phyloP scores from a whole-genome alignment of 2,329 filamentous ascomycete species.

The Raffaelea arxii region DNA sequence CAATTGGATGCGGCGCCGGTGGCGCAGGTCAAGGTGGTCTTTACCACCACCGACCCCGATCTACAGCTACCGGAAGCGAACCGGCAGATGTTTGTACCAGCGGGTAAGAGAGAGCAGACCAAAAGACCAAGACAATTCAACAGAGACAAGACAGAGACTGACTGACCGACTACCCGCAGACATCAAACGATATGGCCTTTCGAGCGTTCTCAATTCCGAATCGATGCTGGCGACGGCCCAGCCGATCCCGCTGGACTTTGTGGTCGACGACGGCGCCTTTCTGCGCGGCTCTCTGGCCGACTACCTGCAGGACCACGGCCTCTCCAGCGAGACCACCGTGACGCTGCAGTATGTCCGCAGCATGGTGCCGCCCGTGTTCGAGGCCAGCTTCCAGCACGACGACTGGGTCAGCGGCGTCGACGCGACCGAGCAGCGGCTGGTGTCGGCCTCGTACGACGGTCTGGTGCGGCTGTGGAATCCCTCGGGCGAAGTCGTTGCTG shows the following conservation, averaged over 20 bases:
- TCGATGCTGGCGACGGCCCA: conserved; percentile 58
- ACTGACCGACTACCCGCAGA: conserved; percentile 28
- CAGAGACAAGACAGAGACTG: too few species aligned
- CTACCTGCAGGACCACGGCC: conserved; percentile 75
- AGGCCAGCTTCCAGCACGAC: conserved; percentile 91
- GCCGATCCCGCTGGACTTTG: conserved; percentile 81
- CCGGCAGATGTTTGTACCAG: conserved; percentile 52
- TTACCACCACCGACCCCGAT: conserved; percentile 53
- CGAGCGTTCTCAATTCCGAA: conserved; percentile 61
- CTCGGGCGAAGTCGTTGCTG: conserved; percentile 75
- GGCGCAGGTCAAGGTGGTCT: conserved; percentile 56
- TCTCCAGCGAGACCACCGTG: conserved; percentile 80
- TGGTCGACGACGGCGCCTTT: conserved; percentile 91
- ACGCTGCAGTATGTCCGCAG: conserved; percentile 90
- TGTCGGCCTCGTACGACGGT: conserved; percentile 93
- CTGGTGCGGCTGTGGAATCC: conserved; percentile 82
- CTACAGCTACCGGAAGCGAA: conserved; percentile 54
- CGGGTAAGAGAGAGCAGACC: too few species aligned
- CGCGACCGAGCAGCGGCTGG: conserved; percentile 56
- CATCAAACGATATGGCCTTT: conserved; percentile 61
- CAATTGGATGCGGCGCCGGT: conserved; percentile 11
- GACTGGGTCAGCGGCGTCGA: conserved; percentile 92
- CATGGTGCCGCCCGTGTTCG: conserved; percentile 77
- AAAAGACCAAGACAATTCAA: too few species aligned
- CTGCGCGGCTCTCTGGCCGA: conserved; percentile 83